Evolutionary conservation across 768 basidiomycete species (phyloP).

Genomic region (Serendipita vermifera): DNA sequence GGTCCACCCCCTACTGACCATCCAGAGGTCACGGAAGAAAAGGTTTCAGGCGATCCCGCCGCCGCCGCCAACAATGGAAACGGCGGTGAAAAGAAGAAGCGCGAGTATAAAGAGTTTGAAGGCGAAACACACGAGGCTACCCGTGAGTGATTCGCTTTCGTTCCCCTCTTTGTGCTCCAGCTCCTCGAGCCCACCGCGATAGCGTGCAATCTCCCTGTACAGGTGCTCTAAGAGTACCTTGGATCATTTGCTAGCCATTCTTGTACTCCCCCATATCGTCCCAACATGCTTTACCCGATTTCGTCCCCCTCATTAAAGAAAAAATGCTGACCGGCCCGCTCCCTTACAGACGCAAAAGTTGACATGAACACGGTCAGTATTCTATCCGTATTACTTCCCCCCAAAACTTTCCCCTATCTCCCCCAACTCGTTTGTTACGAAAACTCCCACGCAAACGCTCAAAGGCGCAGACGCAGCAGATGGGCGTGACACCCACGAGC

Average conservation of each 20-base stretch:
- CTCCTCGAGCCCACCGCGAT: not conserved
- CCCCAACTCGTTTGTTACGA: too few relatives aligned
- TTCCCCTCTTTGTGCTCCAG: too few relatives aligned
- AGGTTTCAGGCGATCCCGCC: not conserved
- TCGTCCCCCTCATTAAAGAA: conserved; percentile 13
- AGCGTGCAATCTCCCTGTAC: too few relatives aligned
- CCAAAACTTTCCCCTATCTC: not conserved
- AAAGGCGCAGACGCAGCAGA: too few relatives aligned
- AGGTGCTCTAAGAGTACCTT: not conserved
- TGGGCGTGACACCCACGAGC: too few relatives aligned
- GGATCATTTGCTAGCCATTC: not conserved
- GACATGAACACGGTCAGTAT: conserved; percentile 59
- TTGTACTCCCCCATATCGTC: not conserved
- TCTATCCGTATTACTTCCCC: not conserved
- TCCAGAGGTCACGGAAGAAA: not conserved
- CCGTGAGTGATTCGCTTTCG: conserved; percentile 36
- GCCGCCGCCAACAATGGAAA: too few relatives aligned
- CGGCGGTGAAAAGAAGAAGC: conserved; percentile 39
- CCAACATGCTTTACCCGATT: not conserved
- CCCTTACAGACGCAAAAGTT: conserved; percentile 59
- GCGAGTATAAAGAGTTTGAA: conserved; percentile 79
- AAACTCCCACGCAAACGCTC: too few relatives aligned
- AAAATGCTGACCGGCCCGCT: conserved; percentile 11
- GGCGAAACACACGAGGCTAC: conserved; percentile 56
- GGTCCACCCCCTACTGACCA: conserved; percentile 14